Evolutionary conservation across 305 asterid genomes (phyloP).

Genomic region (Salvia sclarea): DNA sequence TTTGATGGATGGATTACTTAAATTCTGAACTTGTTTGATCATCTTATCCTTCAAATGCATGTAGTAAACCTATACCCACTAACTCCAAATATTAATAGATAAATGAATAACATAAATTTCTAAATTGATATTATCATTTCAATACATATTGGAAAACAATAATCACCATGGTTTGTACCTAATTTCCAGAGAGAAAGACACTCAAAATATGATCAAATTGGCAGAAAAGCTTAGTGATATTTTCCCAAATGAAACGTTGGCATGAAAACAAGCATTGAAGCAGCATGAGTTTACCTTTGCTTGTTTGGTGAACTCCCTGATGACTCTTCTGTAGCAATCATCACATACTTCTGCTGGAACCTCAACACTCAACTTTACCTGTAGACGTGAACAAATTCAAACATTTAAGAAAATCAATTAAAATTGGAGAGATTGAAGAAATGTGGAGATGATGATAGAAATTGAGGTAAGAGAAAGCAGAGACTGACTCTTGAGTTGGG

Average conservation of each 20-base stretch:
- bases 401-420: too few species aligned
- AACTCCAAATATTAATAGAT: too few species aligned
- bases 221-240: neutral
- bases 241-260: neutral
- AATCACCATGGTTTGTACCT: too few species aligned
- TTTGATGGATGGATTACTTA: too few species aligned
- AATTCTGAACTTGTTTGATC: too few species aligned
- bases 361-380: conserved; percentile 85
- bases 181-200: too few species aligned
- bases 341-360: conserved; percentile 86
- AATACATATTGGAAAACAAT: too few species aligned
- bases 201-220: neutral
- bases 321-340: conserved; percentile 70
- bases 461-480: conserved; percentile 4
- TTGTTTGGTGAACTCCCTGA: conserved; percentile 64
- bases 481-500: conserved; percentile 73
- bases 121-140: too few species aligned
- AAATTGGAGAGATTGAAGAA: too few species aligned
- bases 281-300: conserved; percentile 56
- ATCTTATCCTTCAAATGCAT: too few species aligned
- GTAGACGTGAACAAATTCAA: conserved; percentile 24
- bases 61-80: too few species aligned
- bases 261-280: neutral
- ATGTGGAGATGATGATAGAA: neutral
- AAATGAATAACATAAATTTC: too few species aligned